Conservation (phyloP, 345 rosid species). For the Erodium maritimum region DNA sequence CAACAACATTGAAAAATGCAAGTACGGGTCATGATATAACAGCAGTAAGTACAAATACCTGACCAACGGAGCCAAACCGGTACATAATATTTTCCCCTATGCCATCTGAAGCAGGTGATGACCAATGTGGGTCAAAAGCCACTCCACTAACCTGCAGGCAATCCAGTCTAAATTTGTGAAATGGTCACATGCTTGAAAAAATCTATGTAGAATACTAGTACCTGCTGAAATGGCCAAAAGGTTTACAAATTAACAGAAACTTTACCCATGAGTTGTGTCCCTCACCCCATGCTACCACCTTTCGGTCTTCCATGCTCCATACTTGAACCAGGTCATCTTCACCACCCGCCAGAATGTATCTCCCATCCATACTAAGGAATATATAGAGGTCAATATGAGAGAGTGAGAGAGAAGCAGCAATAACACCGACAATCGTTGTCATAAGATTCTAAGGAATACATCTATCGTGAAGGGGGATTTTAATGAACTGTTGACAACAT, state of each 20-base stretch:
- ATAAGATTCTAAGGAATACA: too few species aligned
- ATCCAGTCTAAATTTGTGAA: slow-evolving; percentile 10
- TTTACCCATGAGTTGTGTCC: slow-evolving; percentile 98
- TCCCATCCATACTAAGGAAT: slow-evolving; percentile 77
- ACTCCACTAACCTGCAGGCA: slow-evolving; percentile 96
- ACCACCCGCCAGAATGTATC: slow-evolving; percentile 93
- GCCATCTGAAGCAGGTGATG: slow-evolving; percentile 78
- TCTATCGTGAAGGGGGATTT: not conserved
- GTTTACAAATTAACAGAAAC: not conserved
- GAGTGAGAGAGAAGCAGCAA: too few species aligned
- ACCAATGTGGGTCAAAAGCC: slow-evolving; percentile 93
- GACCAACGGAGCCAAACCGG: slow-evolving; percentile 98
- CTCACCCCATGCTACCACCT: slow-evolving; percentile 99
- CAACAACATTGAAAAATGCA: too few species aligned
- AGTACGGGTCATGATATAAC: not conserved
- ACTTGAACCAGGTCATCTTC: slow-evolving; percentile 99
- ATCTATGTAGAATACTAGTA: not conserved
- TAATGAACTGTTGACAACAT: not conserved
- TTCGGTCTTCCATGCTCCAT: slow-evolving; percentile 99
- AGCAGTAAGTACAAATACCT: slow-evolving; percentile 45
- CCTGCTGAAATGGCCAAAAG: not conserved
- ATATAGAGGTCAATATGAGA: too few species aligned
- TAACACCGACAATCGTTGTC: too few species aligned
- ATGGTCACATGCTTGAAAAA: not conserved
- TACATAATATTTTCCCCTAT: slow-evolving; percentile 75